These are phyloP conservation scores for Chlamydomonas incerta DNA, from an alignment of 139 green algal genomes.

Conservation along the genomic window DNA sequence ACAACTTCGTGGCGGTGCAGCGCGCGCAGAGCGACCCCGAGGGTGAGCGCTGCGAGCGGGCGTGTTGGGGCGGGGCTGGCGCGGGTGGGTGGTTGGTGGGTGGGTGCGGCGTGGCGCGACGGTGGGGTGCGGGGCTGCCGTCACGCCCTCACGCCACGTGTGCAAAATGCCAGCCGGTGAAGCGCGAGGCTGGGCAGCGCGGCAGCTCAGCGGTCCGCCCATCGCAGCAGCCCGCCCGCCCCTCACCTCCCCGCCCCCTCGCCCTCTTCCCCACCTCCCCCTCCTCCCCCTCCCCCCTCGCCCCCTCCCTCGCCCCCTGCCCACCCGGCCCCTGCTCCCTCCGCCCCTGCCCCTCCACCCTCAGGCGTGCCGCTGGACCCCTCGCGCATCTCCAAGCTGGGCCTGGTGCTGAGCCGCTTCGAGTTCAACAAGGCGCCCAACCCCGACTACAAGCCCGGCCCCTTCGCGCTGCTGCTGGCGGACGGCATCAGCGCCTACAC, in stretches of 20 bases:
- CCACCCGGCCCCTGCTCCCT: neutral
- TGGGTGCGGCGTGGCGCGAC: no score
- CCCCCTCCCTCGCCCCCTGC: neutral
- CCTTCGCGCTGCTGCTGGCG: constrained; percentile 75
- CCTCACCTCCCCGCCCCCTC: no score
- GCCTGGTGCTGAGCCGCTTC: constrained; percentile 80
- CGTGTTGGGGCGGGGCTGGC: neutral
- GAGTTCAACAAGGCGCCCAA: constrained; percentile 85
- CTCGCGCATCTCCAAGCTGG: constrained; percentile 72
- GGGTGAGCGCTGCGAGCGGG: neutral
- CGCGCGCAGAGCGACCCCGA: constrained; percentile 68
- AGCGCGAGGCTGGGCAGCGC: no score
- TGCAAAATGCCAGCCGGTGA: no score
- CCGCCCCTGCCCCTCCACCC: neutral
- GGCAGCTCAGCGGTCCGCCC: no score
- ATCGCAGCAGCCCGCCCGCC: no score
- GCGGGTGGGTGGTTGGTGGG: neutral
- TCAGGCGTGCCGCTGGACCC: constrained; percentile 69
- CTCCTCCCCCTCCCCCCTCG: no score
- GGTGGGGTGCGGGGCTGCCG: no score
- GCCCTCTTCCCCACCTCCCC: no score
- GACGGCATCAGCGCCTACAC: constrained; percentile 77
- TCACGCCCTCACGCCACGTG: no score
- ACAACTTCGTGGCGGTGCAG: constrained; percentile 89
- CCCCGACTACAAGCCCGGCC: constrained; percentile 65